phyloP scores from a whole-genome alignment of 352 stramenopile species.

The Vaucheria bursata region DNA sequence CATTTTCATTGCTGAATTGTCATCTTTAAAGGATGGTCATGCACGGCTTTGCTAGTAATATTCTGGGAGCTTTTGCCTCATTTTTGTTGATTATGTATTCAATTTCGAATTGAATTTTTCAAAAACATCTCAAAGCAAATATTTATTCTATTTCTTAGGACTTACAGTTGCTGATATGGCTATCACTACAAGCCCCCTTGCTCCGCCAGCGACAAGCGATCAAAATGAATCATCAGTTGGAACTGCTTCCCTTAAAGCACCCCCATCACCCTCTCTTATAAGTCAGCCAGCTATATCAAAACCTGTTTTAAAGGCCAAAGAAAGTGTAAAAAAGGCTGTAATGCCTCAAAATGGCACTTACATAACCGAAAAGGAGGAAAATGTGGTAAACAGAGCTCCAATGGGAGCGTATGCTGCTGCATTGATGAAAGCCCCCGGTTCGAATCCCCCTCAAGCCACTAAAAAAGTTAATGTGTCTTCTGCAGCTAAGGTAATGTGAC shows the following conservation, averaged over 20 bases:
- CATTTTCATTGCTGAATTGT: too few species aligned
- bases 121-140: too few species aligned
- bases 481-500: background rate
- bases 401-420: conserved; percentile 35
- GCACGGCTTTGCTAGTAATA: too few species aligned
- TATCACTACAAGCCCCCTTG: too few species aligned
- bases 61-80: too few species aligned
- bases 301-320: background rate
- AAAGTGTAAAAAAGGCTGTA: background rate
- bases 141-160: too few species aligned
- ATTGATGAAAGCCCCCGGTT: conserved; percentile 20
- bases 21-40: too few species aligned
- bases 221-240: background rate
- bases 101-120: too few species aligned
- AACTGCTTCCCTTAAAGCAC: background rate
- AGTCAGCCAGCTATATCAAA: background rate
- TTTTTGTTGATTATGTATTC: too few species aligned
- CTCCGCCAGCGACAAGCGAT: background rate
- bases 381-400: background rate
- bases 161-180: too few species aligned
- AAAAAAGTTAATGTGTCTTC: background rate
- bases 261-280: background rate
- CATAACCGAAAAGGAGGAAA: background rate
- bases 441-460: background rate
- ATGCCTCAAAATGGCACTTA: background rate